Evolutionary conservation across 768 basidiomycete species (phyloP).

Genomic region (Mrakia hoshinonis): DNA sequence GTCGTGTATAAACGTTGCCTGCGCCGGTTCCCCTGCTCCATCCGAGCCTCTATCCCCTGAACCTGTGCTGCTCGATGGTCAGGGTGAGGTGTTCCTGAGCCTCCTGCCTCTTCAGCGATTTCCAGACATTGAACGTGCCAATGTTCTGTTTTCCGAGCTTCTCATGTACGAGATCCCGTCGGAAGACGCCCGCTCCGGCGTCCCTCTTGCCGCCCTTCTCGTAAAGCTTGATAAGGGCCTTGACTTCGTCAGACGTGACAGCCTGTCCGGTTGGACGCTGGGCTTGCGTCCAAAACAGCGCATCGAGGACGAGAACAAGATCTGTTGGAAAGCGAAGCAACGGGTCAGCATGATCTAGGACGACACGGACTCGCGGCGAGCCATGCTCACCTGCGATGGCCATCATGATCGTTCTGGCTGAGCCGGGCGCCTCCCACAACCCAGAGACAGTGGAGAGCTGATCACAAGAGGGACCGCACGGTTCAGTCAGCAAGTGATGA

Average conservation of each 20-base stretch:
- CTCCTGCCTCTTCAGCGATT: conserved; percentile 19
- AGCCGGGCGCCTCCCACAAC: conserved; percentile 24
- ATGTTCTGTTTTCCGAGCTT: conserved; percentile 20
- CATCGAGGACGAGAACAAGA: conserved; percentile 26
- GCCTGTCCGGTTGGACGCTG: conserved; percentile 1
- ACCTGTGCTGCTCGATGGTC: conserved; percentile 8
- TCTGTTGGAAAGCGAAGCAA: background rate
- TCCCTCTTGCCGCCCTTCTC: conserved; percentile 9
- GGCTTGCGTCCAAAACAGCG: conserved; percentile 11
- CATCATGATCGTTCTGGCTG: conserved; percentile 19
- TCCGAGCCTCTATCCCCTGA: background rate
- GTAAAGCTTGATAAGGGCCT: conserved; percentile 17
- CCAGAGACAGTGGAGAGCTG: conserved; percentile 17
- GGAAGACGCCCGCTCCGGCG: background rate
- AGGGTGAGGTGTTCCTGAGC: conserved; percentile 6
- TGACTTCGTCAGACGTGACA: conserved; percentile 21
- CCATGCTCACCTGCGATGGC: conserved; percentile 22
- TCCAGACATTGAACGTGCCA: conserved; percentile 23
- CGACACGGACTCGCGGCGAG: no score
- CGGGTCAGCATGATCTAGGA: no score
- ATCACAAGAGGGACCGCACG: background rate
- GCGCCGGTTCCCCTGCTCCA: background rate
- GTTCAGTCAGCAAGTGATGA: no score
- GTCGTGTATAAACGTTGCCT: background rate
- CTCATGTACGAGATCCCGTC: conserved; percentile 12